Conservation (phyloP, 1,284 basidiomycete genomes). For the Cutaneotrichosporon arboriforme region DNA sequence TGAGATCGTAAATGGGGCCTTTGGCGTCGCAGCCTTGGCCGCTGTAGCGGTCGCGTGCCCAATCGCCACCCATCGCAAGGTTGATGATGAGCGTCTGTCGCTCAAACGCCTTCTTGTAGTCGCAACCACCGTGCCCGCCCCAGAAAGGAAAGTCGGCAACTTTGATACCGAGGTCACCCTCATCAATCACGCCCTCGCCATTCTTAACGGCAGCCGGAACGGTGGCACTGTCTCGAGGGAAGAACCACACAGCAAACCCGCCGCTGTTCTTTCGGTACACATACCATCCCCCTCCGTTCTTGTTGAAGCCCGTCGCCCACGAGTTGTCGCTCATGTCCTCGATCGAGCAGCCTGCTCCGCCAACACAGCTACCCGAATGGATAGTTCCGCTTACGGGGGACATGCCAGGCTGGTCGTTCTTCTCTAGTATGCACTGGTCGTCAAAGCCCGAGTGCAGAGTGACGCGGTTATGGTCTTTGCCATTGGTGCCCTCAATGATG, state of each 20-base stretch:
- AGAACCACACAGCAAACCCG: conserved; percentile 10
- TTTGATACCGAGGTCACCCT: conserved; percentile 5
- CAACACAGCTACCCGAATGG: conserved; percentile 54
- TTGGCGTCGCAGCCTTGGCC: neutral
- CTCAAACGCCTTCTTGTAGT: conserved; percentile 1
- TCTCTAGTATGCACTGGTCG: conserved; percentile 50
- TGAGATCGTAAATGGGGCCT: conserved; percentile 1
- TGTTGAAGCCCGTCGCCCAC: conserved; percentile 34
- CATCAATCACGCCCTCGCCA: conserved; percentile 2
- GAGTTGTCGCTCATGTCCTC: neutral
- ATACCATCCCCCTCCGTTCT: conserved; percentile 70
- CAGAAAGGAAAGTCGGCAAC: conserved; percentile 19
- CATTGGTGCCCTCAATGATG: conserved; percentile 63
- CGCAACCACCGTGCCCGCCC: neutral
- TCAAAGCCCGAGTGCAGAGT: conserved; percentile 14
- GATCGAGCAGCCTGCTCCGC: conserved; percentile 4
- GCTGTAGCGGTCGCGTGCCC: conserved; percentile 20
- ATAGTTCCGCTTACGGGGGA: conserved; percentile 45
- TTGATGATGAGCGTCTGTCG: conserved; percentile 33
- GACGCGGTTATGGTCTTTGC: conserved; percentile 4
- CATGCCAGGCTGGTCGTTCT: conserved; percentile 56
- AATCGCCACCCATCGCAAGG: conserved; percentile 45
- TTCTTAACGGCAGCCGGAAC: conserved; percentile 3
- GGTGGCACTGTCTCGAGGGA: conserved; percentile 1
- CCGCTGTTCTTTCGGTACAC: conserved; percentile 51